Percentiles rank a stretch among this genome's conserved stretches.
These are phyloP conservation scores for Boletus rubescentipes DNA, from an alignment of 768 basidiomycete species.

Conservation along the genomic window DNA sequence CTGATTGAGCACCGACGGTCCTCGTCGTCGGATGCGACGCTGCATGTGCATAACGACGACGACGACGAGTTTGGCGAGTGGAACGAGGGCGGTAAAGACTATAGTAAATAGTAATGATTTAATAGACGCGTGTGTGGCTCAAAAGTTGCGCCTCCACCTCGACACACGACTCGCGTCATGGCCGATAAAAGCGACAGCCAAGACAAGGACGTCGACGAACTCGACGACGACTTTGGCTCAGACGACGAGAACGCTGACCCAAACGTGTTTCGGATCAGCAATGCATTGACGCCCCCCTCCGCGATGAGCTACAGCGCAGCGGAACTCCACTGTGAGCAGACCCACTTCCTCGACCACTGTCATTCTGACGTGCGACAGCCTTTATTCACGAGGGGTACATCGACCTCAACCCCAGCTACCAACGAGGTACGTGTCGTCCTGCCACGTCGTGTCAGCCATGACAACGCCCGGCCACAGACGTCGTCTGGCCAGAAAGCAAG, in stretches of 20 bases:
- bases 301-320: constrained; percentile 43
- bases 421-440: constrained; percentile 51
- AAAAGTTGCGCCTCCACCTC: not conserved
- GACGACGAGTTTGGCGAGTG: constrained; percentile 39
- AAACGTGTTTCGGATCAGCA: constrained; percentile 43
- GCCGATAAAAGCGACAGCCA: constrained; percentile 18
- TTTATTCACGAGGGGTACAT: constrained; percentile 69
- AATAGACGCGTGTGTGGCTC: constrained; percentile 20
- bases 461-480: constrained; percentile 41
- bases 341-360: not conserved
- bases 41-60: constrained; percentile 20
- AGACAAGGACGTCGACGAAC: constrained; percentile 47
- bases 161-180: constrained; percentile 16
- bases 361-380: constrained; percentile 34
- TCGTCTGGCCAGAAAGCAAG: constrained; percentile 74
- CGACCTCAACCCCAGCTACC: constrained; percentile 70
- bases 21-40: constrained; percentile 39
- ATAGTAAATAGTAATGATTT: not conserved
- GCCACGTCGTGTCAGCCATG: not conserved
- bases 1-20: constrained; percentile 41
- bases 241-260: constrained; percentile 40
- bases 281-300: constrained; percentile 40
- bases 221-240: constrained; percentile 43
- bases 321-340: constrained; percentile 46
- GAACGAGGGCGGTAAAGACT: constrained; percentile 16